Evolutionary conservation across 768 basidiomycete genomes (phyloP).

Genomic region (Suillus cothurnatus): DNA sequence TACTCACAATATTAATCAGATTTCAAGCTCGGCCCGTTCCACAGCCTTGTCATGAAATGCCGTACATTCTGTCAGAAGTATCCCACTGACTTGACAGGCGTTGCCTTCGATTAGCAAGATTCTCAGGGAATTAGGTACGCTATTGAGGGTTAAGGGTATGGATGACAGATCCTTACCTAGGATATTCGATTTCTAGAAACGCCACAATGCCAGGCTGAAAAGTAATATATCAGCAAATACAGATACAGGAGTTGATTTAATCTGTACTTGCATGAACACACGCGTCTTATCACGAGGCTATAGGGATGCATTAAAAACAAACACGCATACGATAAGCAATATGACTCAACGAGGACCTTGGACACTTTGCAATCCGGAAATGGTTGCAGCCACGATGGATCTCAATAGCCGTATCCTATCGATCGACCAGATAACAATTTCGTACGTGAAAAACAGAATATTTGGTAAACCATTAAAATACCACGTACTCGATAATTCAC

Average conservation of each 20-base stretch:
- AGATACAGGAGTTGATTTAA: background rate
- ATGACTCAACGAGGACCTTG: slow-evolving; percentile 3
- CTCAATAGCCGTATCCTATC: background rate
- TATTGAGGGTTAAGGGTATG: too few relatives aligned
- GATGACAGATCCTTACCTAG: too few relatives aligned
- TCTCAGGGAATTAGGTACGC: slow-evolving; percentile 3
- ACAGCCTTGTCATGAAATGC: background rate
- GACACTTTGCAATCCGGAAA: background rate
- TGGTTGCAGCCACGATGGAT: background rate
- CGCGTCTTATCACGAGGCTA: background rate
- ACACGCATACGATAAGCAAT: background rate
- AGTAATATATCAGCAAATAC: background rate
- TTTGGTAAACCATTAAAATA: background rate
- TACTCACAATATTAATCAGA: too few relatives aligned
- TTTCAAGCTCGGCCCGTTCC: background rate
- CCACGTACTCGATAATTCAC: background rate
- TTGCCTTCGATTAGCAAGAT: background rate
- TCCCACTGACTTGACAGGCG: background rate
- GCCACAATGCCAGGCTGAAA: background rate
- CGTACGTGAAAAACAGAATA: background rate
- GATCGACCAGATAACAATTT: background rate
- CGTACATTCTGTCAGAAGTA: background rate
- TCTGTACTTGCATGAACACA: background rate
- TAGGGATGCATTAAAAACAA: background rate
- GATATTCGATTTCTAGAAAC: background rate